Percentiles rank a stretch among this genome's conserved stretches.
phyloP scores from a whole-genome alignment of 257 asterid species.

The Anisodus tanguticus region DNA sequence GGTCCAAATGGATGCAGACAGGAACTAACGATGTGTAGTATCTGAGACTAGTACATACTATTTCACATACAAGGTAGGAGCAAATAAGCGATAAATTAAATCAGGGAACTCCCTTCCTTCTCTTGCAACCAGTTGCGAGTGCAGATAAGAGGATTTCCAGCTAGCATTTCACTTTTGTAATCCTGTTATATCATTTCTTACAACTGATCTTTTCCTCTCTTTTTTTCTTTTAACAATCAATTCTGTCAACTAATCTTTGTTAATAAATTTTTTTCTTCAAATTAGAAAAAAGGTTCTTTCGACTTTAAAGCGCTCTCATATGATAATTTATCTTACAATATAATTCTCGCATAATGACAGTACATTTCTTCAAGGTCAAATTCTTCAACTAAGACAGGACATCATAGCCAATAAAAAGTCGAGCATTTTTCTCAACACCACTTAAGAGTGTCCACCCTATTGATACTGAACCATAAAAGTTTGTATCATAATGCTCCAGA shows the following conservation, averaged over 20 bases:
- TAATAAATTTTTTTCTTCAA: not conserved
- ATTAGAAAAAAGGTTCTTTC: not conserved
- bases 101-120: not conserved
- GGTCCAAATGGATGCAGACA: conserved; percentile 14
- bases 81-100: not conserved
- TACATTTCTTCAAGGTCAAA: conserved; percentile 18
- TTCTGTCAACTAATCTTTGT: not conserved
- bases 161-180: not conserved
- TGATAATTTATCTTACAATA: conserved; percentile 9
- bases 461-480: not conserved
- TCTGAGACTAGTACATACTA: not conserved
- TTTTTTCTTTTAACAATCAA: not conserved
- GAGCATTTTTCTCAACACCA: not conserved
- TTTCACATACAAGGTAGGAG: not conserved
- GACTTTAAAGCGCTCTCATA: not conserved
- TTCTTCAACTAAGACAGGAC: conserved; percentile 9
- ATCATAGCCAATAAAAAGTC: not conserved
- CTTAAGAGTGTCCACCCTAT: not conserved
- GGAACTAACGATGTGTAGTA: not conserved
- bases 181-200: not conserved
- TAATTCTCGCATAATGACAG: not conserved
- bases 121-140: not conserved
- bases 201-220: not conserved
- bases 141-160: not conserved
- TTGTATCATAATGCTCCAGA: not conserved